phyloP scores from a whole-genome alignment of 495 filamentous ascomycete species.

The Penicillium canescens region DNA sequence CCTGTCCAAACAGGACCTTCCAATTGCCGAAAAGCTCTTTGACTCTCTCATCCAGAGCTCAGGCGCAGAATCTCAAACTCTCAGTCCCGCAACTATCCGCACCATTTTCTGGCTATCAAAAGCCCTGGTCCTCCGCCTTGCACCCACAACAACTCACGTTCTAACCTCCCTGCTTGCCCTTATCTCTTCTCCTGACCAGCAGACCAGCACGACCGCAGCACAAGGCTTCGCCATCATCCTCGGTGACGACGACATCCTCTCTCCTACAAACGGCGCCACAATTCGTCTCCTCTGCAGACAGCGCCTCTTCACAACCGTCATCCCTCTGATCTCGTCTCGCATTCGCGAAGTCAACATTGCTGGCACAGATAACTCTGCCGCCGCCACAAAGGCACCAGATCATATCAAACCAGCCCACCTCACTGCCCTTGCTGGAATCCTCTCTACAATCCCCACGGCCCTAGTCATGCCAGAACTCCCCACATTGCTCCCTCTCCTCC shows the following conservation, averaged over 20 bases:
- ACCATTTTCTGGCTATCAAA: constrained; percentile 58
- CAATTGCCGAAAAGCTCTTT: constrained; percentile 30
- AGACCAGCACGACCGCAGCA: constrained; percentile 49
- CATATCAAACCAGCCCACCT: constrained; percentile 62
- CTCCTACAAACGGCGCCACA: constrained; percentile 60
- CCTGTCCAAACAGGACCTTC: constrained; percentile 47
- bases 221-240: constrained; percentile 63
- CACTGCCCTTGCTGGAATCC: constrained; percentile 64
- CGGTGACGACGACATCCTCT: constrained; percentile 64
- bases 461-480: constrained; percentile 62
- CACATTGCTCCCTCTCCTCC: constrained; percentile 63
- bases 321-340: constrained; percentile 56
- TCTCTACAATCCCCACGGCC: constrained; percentile 58
- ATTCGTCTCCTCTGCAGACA: constrained; percentile 67
- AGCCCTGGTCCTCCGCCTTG: constrained; percentile 51
- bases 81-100: constrained; percentile 30
- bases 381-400: constrained; percentile 6
- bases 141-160: constrained; percentile 46
- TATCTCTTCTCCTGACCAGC: constrained; percentile 46
- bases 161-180: constrained; percentile 53
- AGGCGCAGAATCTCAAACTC: constrained; percentile 14
- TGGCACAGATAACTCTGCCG: constrained; percentile 11
- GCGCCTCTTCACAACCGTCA: constrained; percentile 60
- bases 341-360: constrained; percentile 51
- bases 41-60: constrained; percentile 30